phyloP scores from a whole-genome alignment of 352 stramenopile species.

The Poterioochromonas sp. region DNA sequence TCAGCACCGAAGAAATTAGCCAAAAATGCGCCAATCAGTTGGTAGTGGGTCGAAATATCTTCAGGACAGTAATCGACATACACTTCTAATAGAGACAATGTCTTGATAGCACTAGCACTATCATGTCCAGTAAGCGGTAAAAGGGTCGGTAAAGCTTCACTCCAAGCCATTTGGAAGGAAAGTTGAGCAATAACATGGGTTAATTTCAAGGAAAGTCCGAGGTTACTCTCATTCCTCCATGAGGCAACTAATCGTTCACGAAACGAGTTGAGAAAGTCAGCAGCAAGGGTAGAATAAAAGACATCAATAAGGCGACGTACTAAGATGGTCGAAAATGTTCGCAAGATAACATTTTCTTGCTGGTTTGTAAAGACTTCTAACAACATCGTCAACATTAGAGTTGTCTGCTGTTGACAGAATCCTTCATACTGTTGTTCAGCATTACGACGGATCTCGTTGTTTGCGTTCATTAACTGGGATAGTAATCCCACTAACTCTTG shows the following conservation, averaged over 20 bases:
- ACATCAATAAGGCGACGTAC: background rate
- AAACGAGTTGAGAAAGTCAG: background rate
- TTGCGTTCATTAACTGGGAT: background rate
- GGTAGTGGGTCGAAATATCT: background rate
- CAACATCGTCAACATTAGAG: background rate
- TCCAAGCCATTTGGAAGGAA: background rate
- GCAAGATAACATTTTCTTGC: background rate
- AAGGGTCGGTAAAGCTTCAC: background rate
- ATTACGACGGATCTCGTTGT: background rate
- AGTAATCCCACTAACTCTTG: constrained; percentile 5
- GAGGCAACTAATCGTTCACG: background rate
- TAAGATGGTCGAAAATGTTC: constrained; percentile 18
- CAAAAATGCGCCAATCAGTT: background rate
- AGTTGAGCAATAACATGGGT: constrained; percentile 29
- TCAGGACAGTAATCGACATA: constrained; percentile 28
- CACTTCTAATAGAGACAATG: constrained; percentile 23
- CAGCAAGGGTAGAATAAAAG: background rate
- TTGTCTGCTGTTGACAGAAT: background rate
- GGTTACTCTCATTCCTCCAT: background rate
- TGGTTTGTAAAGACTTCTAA: background rate
- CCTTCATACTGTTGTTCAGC: background rate
- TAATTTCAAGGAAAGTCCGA: background rate
- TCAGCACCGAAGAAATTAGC: background rate
- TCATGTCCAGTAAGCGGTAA: background rate
- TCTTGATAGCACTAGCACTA: background rate